These are phyloP conservation scores for Aspergillus hiratsukae DNA, from an alignment of 2,329 filamentous ascomycete species.

Conservation along the genomic window DNA sequence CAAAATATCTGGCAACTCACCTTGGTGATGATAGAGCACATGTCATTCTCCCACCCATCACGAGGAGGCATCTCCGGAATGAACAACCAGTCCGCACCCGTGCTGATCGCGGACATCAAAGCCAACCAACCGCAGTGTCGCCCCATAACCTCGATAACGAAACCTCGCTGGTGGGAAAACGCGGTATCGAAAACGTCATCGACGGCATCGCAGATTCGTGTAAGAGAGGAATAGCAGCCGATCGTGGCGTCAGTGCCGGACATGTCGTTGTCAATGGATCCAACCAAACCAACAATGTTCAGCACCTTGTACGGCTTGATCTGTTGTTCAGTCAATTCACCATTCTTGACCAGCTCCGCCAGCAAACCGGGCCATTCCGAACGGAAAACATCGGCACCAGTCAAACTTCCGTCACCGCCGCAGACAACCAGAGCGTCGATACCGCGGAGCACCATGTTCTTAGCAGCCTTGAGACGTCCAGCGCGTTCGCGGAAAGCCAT, in stretches of 20 bases:
- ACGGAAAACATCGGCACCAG: constrained; percentile 90
- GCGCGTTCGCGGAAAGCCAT: constrained; percentile 85
- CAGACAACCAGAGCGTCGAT: constrained; percentile 97
- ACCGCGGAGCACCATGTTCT: constrained; percentile 88
- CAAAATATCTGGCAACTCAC: constrained; percentile 39
- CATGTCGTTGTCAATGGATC: constrained; percentile 97
- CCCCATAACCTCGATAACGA: constrained; percentile 98
- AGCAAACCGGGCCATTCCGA: constrained; percentile 86
- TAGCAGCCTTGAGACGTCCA: constrained; percentile 78
- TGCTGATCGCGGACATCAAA: constrained; percentile 91
- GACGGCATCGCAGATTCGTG: constrained; percentile 89
- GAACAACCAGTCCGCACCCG: constrained; percentile 93
- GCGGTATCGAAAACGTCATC: constrained; percentile 93
- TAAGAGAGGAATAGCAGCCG: constrained; percentile 89
- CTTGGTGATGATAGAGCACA: constrained; percentile 72
- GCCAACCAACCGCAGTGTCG: constrained; percentile 97
- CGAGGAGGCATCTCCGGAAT: constrained; percentile 89
- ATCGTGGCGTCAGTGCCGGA: constrained; percentile 97
- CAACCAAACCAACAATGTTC: constrained; percentile 94
- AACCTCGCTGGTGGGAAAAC: constrained; percentile 91
- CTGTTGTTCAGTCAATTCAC: constrained; percentile 67
- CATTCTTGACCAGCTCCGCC: constrained; percentile 72
- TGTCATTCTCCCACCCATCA: constrained; percentile 83
- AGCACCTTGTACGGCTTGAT: constrained; percentile 74
- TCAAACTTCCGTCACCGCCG: constrained; percentile 93